These are phyloP conservation scores for Saccharum officinarum DNA, from an alignment of 176 grass and related monocot genomes.

Conservation along the genomic window DNA sequence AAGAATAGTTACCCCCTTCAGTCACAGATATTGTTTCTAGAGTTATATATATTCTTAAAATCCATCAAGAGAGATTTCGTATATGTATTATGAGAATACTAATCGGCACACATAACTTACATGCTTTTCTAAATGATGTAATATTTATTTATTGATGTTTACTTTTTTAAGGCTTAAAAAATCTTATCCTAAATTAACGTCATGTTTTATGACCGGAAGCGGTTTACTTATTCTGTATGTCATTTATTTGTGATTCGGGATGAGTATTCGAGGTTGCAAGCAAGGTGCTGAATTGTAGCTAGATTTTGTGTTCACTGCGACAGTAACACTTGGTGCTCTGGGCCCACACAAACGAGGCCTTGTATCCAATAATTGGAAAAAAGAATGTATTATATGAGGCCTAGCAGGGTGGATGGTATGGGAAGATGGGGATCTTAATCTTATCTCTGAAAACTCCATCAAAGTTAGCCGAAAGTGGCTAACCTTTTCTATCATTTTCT, in stretches of 20 bases:
- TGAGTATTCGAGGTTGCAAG: constrained; percentile 11
- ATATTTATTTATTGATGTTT: background rate
- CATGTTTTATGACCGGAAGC: background rate
- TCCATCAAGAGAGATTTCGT: background rate
- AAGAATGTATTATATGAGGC: constrained; percentile 39
- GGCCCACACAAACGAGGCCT: constrained; percentile 38
- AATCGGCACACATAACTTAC: background rate
- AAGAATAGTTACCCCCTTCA: background rate
- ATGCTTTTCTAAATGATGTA: background rate
- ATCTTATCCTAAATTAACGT: background rate
- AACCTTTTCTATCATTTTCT: constrained; percentile 71
- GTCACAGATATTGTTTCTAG: background rate
- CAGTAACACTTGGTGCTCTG: constrained; percentile 40
- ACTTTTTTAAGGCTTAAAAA: background rate
- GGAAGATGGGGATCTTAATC: constrained; percentile 83
- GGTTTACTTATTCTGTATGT: background rate
- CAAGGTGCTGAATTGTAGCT: constrained; percentile 17
- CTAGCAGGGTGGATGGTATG: constrained; percentile 42
- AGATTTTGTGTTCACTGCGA: constrained; percentile 34
- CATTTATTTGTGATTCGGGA: background rate
- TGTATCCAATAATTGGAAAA: constrained; percentile 47
- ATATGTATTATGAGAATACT: background rate
- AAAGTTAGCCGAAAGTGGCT: constrained; percentile 85
- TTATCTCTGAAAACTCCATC: constrained; percentile 82
- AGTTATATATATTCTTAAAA: background rate